phyloP scores from a whole-genome alignment of 2,329 filamentous ascomycete species.

The Cladosporium colombiae region DNA sequence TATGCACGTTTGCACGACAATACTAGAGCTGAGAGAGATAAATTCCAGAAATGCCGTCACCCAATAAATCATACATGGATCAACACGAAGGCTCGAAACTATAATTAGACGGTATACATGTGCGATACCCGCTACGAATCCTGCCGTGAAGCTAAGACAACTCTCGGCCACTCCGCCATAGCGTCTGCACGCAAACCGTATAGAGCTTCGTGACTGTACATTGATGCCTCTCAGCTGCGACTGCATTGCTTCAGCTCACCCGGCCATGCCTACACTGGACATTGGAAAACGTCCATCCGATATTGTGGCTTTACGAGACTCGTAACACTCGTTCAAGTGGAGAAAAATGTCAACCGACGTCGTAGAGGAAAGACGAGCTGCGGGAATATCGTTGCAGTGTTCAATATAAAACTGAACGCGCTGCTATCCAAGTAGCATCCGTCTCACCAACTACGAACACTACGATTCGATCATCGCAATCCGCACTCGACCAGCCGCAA shows the following conservation, averaged over 20 bases:
- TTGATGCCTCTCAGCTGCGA: not conserved
- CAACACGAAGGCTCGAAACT: not conserved
- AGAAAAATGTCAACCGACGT: not conserved
- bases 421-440: not conserved
- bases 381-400: not conserved
- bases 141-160: not conserved
- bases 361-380: not conserved
- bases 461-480: not conserved
- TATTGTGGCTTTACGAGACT: not conserved
- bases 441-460: not conserved
- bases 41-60: not conserved
- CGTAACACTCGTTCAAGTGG: not conserved
- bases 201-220: not conserved
- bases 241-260: not conserved
- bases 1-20: not conserved
- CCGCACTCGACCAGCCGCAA: not conserved
- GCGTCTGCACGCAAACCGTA: not conserved
- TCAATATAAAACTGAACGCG: not conserved
- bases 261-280: not conserved
- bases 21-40: not conserved
- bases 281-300: not conserved
- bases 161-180: not conserved
- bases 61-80: not conserved
- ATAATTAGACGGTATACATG: not conserved
- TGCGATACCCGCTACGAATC: not conserved